These are phyloP conservation scores for Vairimorpha ceranae DNA, from an alignment of 371 early-diverging fungal species.

Conservation along the genomic window DNA sequence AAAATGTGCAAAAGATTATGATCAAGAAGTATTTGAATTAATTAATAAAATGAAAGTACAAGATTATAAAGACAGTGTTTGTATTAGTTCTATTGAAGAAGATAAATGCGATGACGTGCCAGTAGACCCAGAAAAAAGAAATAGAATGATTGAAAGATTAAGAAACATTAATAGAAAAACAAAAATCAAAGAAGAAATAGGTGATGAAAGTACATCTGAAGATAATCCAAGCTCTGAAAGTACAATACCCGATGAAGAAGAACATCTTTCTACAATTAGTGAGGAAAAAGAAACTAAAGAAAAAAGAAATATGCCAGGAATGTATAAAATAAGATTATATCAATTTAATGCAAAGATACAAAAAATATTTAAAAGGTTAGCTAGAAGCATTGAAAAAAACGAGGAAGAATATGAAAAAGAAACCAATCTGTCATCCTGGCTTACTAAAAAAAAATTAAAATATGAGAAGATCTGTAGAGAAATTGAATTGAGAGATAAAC, in stretches of 20 bases:
- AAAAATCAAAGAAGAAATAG: conserved; percentile 5
- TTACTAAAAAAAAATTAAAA: conserved; percentile 47
- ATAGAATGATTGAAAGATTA: conserved; percentile 18
- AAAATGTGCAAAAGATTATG: conserved; percentile 43
- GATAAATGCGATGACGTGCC: conserved; percentile 16
- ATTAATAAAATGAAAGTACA: conserved; percentile 41
- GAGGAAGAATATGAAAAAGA: conserved; percentile 51
- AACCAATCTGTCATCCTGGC: conserved; percentile 36
- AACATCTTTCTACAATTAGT: neutral
- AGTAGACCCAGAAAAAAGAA: conserved; percentile 3
- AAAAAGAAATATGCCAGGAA: neutral
- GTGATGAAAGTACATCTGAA: conserved; percentile 28
- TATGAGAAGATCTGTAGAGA: conserved; percentile 47
- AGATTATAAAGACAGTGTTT: conserved; percentile 35
- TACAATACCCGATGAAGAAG: conserved; percentile 18
- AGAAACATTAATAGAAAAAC: conserved; percentile 10
- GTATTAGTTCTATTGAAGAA: conserved; percentile 20
- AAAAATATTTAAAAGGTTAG: conserved; percentile 46
- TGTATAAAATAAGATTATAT: conserved; percentile 57
- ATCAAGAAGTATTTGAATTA: conserved; percentile 46
- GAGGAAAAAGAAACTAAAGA: neutral
- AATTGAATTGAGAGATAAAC: conserved; percentile 50
- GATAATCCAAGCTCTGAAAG: conserved; percentile 40
- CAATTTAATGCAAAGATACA: conserved; percentile 53
- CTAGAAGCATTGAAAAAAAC: conserved; percentile 18